Evolutionary conservation across 192 early-diverging fungal genomes (phyloP).

Genomic region (Chytriomyces confervae): DNA sequence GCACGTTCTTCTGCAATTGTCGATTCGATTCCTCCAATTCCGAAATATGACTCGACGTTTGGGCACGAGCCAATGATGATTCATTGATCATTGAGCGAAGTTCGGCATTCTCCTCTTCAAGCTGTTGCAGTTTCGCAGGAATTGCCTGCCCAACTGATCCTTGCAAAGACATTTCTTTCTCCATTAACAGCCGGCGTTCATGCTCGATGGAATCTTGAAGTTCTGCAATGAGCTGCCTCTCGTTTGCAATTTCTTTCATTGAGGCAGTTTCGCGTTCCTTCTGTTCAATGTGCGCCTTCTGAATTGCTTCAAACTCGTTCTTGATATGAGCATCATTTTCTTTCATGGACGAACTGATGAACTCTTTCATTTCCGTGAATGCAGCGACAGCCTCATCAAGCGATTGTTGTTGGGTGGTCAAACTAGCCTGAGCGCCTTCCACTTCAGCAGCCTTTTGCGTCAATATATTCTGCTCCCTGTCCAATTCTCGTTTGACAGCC

Average conservation of each 20-base stretch:
- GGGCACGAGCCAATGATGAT: not conserved
- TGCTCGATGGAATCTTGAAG: conserved; percentile 15
- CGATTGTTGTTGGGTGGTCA: conserved; percentile 11
- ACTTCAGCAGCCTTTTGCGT: conserved; percentile 11
- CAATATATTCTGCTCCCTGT: not conserved
- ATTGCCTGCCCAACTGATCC: not conserved
- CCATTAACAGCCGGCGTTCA: conserved; percentile 13
- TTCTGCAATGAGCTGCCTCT: conserved; percentile 12
- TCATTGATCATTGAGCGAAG: conserved; percentile 3
- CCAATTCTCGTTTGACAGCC: conserved; percentile 5
- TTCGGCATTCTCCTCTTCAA: conserved; percentile 26
- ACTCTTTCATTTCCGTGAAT: conserved; percentile 27
- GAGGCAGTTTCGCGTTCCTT: conserved; percentile 21
- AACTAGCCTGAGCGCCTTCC: conserved; percentile 1
- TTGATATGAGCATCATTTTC: conserved; percentile 28
- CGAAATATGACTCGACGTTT: not conserved
- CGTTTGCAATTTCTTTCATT: conserved; percentile 15
- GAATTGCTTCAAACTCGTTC: conserved; percentile 20
- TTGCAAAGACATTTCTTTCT: conserved; percentile 18
- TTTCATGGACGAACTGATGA: conserved; percentile 27
- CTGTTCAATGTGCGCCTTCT: conserved; percentile 19
- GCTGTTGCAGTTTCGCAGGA: not conserved
- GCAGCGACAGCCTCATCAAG: conserved; percentile 27
- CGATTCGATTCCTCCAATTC: conserved; percentile 28
- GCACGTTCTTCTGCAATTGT: conserved; percentile 34